Conservation (phyloP, 306 rosid genomes). For the Glycyrrhiza uralensis region DNA sequence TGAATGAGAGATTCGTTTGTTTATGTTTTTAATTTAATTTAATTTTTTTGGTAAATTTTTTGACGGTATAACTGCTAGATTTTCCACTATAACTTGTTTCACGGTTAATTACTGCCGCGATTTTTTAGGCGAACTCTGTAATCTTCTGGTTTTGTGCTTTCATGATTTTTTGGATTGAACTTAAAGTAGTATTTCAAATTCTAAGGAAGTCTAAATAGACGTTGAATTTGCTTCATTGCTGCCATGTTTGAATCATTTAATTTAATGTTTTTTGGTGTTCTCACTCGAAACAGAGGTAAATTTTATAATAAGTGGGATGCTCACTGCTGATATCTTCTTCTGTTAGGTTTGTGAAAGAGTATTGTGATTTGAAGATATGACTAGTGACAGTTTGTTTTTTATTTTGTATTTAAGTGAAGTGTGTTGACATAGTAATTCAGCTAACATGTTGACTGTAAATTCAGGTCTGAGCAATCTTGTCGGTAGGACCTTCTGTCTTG, state of each 20-base stretch:
- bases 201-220: not conserved
- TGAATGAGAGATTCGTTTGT: not conserved
- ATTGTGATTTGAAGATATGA: not conserved
- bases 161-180: not conserved
- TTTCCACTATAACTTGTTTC: not conserved
- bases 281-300: too few species aligned
- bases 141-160: not conserved
- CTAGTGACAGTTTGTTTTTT: not conserved
- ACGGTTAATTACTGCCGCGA: not conserved
- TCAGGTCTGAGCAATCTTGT: slow-evolving; percentile 45
- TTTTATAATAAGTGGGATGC: too few species aligned
- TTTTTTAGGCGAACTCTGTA: not conserved
- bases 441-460: not conserved
- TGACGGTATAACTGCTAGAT: not conserved
- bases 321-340: not conserved
- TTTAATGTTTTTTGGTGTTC: too few species aligned
- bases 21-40: too few species aligned
- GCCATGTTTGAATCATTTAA: not conserved
- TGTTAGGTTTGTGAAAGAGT: not conserved
- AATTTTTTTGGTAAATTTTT: not conserved
- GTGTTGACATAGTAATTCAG: not conserved
- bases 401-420: not conserved
- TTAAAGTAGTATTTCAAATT: not conserved
- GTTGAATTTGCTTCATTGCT: not conserved
- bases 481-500: slow-evolving; percentile 22